Conservation (phyloP, 306 rosid species). For the Prunus kanzakura region DNA sequence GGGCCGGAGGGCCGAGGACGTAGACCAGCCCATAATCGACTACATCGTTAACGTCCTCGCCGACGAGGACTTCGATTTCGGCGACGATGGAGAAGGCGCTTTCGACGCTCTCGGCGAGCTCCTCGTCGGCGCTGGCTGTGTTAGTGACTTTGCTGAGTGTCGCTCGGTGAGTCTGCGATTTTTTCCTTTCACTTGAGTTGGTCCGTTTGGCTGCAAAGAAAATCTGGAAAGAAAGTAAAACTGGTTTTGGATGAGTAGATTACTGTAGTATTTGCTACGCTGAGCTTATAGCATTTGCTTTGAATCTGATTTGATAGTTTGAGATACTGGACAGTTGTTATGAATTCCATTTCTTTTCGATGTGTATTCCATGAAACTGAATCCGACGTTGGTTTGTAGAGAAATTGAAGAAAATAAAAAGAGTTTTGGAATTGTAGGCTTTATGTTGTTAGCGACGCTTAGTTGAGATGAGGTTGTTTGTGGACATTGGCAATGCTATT, state of each 20-base stretch:
- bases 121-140: conserved; percentile 84
- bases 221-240: background rate
- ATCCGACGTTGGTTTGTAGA: background rate
- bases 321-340: background rate
- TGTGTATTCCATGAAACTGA: background rate
- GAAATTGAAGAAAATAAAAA: background rate
- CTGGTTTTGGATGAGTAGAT: background rate
- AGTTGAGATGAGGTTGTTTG: background rate
- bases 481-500: background rate
- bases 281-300: background rate
- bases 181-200: background rate
- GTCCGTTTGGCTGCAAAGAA: conserved; percentile 10
- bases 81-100: conserved; percentile 83
- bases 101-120: conserved; percentile 87
- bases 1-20: conserved; percentile 63
- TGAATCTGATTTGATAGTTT: background rate
- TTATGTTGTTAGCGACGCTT: background rate
- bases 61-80: conserved; percentile 94
- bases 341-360: background rate
- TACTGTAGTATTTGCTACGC: background rate
- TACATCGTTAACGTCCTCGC: conserved; percentile 95
- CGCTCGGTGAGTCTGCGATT: conserved; percentile 59
- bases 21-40: conserved; percentile 82
- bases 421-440: background rate
- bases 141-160: conserved; percentile 65